phyloP scores from a whole-genome alignment of 1,284 basidiomycete species.

The Laetiporus sulphureus region DNA sequence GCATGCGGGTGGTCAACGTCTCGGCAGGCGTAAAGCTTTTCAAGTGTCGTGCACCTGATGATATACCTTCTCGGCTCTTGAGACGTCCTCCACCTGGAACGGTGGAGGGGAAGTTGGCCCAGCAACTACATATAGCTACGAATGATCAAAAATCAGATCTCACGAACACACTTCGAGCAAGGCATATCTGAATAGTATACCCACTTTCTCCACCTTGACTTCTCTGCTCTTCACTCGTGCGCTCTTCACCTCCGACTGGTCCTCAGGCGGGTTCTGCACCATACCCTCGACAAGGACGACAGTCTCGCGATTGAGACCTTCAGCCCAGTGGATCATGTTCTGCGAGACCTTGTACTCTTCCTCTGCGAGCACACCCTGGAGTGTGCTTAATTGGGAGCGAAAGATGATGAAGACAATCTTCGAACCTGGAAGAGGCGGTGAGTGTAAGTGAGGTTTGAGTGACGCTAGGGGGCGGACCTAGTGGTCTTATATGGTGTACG shows the following conservation, averaged over 20 bases:
- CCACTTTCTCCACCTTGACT: slow-evolving; percentile 50
- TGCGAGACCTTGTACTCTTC: slow-evolving; percentile 50
- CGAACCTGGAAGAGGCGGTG: slow-evolving; percentile 15
- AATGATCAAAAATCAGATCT: background rate
- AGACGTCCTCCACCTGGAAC: slow-evolving; percentile 36
- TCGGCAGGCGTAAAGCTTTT: too few relatives aligned
- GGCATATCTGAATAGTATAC: too few relatives aligned
- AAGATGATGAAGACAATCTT: slow-evolving; percentile 65
- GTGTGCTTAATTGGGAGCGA: slow-evolving; percentile 52
- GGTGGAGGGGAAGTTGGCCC: slow-evolving; percentile 39
- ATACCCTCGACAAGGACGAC: slow-evolving; percentile 59
- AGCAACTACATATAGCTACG: slow-evolving; percentile 39
- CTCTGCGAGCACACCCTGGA: slow-evolving; percentile 58
- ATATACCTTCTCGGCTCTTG: slow-evolving; percentile 20
- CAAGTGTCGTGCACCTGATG: too few relatives aligned
- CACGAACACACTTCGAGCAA: too few relatives aligned
- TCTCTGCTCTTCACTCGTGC: slow-evolving; percentile 54
- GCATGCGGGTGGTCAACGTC: too few relatives aligned
- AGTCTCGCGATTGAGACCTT: slow-evolving; percentile 48
- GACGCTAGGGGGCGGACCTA: slow-evolving; percentile 28
- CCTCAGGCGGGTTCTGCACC: slow-evolving; percentile 34
- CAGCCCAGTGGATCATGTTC: slow-evolving; percentile 65
- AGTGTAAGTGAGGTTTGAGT: background rate
- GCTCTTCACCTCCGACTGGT: slow-evolving; percentile 42
- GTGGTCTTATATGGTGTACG: slow-evolving; percentile 55